Evolutionary conservation across 352 stramenopile genomes (phyloP), one percentile per base, ranked within the genome.

Genomic region (Globisporangium yorkense): DNA sequence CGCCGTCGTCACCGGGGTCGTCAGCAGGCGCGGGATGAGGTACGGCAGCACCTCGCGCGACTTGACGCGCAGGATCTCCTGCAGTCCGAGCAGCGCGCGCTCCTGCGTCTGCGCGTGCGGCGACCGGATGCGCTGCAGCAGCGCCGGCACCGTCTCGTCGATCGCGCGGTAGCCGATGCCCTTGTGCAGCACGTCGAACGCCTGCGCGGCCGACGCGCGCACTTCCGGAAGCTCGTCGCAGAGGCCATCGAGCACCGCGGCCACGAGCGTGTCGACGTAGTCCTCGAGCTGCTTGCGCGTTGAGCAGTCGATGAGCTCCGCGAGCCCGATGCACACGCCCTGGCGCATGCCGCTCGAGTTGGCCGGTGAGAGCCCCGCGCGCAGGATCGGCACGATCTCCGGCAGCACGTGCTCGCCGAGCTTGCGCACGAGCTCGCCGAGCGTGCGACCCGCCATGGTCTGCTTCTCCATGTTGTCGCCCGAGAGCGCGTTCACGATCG

Each of bases 381-480:
- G 88, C 53, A 99, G 75, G 63, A 99, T 98, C 29, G 97, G 97
- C 57, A 99, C 93, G 51, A 99, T 92, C 71, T 99, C 88, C 3
- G 97, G 96, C 45, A 99, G 79, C 16, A 99, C 97, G 71, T 97
- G 92, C 65, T 99, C 98, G 20, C 97, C 97, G 35, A 99, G 87
- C 72, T 99, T 99, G 56, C 89, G 87, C 54, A 99, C 97, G 63
- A 99, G 97, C 67, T 99, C 97, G 33, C 97, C 98, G 41, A 99
- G 80, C 59, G 96, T 98, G 50, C 88, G 85, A 6, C 85, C 88
- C 12, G 89, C 89, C 65, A 98, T 88, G 2, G 83, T 90, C 66
- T 94, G 87, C 65, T 96, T 93, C 63, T 97, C 92, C 29, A 88
- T 67, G 63, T 92, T 87, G 56, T 89, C 71, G 54, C 88, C 88